Evolutionary conservation across 345 rosid species (phyloP).

Genomic region (Citrus sp.): DNA sequence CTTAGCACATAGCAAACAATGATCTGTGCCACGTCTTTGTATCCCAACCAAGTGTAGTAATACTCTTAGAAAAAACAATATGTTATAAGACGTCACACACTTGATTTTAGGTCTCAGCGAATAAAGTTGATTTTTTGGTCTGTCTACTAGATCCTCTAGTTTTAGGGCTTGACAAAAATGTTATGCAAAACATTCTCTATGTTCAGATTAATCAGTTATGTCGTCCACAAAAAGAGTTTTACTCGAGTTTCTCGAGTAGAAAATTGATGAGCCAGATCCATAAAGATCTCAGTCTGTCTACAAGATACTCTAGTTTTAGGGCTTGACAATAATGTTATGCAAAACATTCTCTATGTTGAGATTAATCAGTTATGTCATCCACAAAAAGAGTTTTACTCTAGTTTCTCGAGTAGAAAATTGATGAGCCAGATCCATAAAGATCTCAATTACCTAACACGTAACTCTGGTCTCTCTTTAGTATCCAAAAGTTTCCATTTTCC

Average conservation of each 20-base stretch:
- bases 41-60: neutral
- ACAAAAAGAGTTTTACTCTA: neutral
- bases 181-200: neutral
- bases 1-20: neutral
- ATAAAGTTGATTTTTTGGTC: neutral
- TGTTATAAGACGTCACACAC: neutral
- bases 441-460: conserved; percentile 27
- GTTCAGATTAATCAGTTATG: neutral
- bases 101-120: neutral
- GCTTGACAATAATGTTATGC: neutral
- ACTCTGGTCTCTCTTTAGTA: conserved; percentile 11
- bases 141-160: neutral
- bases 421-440: neutral
- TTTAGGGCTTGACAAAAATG: neutral
- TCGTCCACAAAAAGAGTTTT: neutral
- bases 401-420: neutral
- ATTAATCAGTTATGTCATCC: neutral
- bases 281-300: neutral
- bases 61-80: neutral
- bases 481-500: conserved; percentile 43
- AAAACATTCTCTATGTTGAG: neutral
- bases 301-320: neutral
- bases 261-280: neutral
- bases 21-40: neutral
- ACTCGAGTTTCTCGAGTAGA: neutral